Conservation (phyloP, 2,329 filamentous ascomycete genomes). For the Xylariaceae sp. region DNA sequence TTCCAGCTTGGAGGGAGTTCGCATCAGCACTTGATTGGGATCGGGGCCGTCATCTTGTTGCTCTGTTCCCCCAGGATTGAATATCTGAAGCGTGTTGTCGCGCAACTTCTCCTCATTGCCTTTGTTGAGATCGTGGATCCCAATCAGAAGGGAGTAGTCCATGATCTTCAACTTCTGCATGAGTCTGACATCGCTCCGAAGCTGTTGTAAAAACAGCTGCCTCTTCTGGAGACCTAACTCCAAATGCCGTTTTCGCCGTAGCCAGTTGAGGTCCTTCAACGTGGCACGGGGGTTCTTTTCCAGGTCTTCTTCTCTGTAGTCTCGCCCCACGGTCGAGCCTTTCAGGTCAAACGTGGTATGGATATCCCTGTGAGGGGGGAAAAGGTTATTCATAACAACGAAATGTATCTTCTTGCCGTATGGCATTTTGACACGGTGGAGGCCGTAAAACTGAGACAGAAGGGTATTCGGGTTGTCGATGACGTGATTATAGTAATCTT, state of each 20-base stretch:
- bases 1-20: constrained; percentile 91
- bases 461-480: constrained; percentile 92
- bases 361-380: constrained; percentile 94
- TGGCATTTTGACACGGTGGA: constrained; percentile 96
- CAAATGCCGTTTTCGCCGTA: constrained; percentile 76
- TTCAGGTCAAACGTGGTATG: constrained; percentile 97
- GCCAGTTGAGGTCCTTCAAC: constrained; percentile 94
- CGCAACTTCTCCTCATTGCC: constrained; percentile 94
- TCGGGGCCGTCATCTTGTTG: constrained; percentile 51
- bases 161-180: constrained; percentile 90
- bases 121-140: constrained; percentile 82
- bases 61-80: constrained; percentile 76
- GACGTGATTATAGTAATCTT: constrained; percentile 91
- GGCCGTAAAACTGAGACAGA: constrained; percentile 93
- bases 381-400: constrained; percentile 99
- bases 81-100: constrained; percentile 85
- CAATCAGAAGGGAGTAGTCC: constrained; percentile 95
- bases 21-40: constrained; percentile 62
- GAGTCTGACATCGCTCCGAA: constrained; percentile 79
- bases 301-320: constrained; percentile 83
- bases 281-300: constrained; percentile 87
- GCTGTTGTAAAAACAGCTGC: constrained; percentile 79
- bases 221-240: constrained; percentile 89
- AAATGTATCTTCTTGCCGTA: constrained; percentile 99
- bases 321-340: constrained; percentile 88